Evolutionary conservation across 805 yeast species (phyloP).

Genomic region (Tetrapisispora fleetii): DNA sequence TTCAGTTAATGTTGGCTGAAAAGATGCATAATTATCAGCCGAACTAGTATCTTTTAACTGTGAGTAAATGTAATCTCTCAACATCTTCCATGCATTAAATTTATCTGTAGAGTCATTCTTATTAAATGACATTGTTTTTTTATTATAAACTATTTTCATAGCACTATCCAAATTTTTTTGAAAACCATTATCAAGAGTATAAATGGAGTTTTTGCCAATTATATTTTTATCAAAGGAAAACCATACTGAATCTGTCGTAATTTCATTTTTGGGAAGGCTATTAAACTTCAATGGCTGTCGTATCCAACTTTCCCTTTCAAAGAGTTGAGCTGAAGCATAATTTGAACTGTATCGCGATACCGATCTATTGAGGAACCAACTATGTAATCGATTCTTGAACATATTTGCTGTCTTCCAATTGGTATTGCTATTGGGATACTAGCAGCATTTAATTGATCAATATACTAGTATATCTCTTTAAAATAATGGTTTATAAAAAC

Average conservation of each 20-base stretch:
- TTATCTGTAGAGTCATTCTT: slow-evolving; percentile 4
- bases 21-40: no score
- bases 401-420: neutral
- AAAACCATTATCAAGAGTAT: slow-evolving; percentile 6
- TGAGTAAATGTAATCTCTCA: slow-evolving; percentile 12
- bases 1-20: neutral
- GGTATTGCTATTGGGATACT: no score
- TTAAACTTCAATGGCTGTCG: slow-evolving; percentile 1
- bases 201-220: slow-evolving; percentile 6
- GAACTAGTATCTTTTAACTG: slow-evolving; percentile 3
- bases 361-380: neutral
- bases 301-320: slow-evolving; percentile 6
- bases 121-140: slow-evolving; percentile 8
- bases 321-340: neutral
- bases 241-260: neutral
- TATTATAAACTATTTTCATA: slow-evolving; percentile 11
- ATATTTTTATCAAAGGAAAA: slow-evolving; percentile 1
- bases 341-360: neutral
- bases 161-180: slow-evolving; percentile 8
- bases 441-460: no score
- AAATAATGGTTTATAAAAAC: no score
- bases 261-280: slow-evolving; percentile 5
- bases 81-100: slow-evolving; percentile 8
- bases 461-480: no score
- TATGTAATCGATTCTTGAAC: neutral